Evolutionary conservation across 2,329 filamentous ascomycete species (phyloP).

Genomic region (Fusarium agapanthi): DNA sequence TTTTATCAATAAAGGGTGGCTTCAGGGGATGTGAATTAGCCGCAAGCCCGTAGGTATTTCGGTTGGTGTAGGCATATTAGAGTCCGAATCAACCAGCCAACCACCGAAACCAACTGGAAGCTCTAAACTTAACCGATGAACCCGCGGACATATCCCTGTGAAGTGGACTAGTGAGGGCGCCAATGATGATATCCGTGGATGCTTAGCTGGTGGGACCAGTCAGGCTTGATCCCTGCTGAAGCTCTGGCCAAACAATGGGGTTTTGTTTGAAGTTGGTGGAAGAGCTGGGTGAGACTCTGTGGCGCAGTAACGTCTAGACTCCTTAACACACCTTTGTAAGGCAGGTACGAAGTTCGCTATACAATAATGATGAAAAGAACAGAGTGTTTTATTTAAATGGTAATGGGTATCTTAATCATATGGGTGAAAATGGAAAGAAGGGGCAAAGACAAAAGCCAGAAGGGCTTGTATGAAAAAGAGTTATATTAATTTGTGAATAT

Average conservation of each 20-base stretch:
- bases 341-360: background rate
- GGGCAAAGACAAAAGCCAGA: background rate
- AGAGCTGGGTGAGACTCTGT: background rate
- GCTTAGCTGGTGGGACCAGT: background rate
- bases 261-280: background rate
- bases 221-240: constrained; percentile 25
- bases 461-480: background rate
- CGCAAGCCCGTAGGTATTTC: background rate
- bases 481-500: background rate
- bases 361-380: background rate
- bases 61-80: constrained; percentile 8
- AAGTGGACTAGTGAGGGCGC: constrained; percentile 16
- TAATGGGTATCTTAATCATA: background rate
- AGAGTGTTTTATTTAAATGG: background rate
- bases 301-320: constrained; percentile 8
- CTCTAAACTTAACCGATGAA: constrained; percentile 28
- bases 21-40: constrained; percentile 5
- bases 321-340: background rate
- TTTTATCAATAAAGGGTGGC: constrained; percentile 8
- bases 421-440: background rate
- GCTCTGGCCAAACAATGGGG: constrained; percentile 26
- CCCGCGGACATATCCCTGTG: constrained; percentile 31
- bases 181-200: constrained; percentile 16
- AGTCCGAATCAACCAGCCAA: background rate
- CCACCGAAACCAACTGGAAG: constrained; percentile 16